Conservation (phyloP, 1,284 basidiomycete species). For the Earliella scabrosa region DNA sequence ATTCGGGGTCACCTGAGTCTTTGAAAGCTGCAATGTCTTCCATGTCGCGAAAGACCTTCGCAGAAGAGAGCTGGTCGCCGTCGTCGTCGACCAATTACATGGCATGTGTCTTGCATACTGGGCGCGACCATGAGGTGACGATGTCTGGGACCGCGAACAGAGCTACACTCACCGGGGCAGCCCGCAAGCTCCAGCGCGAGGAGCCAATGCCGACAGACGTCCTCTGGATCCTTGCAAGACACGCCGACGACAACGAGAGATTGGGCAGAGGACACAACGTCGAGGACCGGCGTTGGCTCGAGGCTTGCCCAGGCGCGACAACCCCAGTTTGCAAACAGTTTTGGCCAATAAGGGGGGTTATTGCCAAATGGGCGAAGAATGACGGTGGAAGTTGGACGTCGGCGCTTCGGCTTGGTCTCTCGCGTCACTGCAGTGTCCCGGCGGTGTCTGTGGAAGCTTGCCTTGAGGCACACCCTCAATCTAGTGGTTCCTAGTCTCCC, state of each 20-base stretch:
- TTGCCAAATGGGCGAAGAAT: no score
- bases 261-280: no score
- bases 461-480: background rate
- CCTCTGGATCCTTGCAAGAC: background rate
- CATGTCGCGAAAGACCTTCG: constrained; percentile 5
- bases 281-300: no score
- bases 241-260: no score
- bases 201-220: background rate
- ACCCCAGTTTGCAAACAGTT: no score
- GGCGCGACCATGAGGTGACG: background rate
- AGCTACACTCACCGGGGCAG: constrained; percentile 24
- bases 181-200: constrained; percentile 19
- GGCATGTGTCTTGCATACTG: constrained; percentile 65
- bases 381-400: no score
- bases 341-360: no score
- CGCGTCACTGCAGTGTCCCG: no score
- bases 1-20: constrained; percentile 8
- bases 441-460: background rate
- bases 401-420: no score
- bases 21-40: background rate
- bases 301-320: no score
- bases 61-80: constrained; percentile 40
- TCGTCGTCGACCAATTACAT: constrained; percentile 57
- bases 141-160: background rate
- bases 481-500: background rate